Evolutionary conservation across 2,329 filamentous ascomycete species (phyloP), one percentile per base, ranked within the genome.

Genomic region (Sporothrix inflata): DNA sequence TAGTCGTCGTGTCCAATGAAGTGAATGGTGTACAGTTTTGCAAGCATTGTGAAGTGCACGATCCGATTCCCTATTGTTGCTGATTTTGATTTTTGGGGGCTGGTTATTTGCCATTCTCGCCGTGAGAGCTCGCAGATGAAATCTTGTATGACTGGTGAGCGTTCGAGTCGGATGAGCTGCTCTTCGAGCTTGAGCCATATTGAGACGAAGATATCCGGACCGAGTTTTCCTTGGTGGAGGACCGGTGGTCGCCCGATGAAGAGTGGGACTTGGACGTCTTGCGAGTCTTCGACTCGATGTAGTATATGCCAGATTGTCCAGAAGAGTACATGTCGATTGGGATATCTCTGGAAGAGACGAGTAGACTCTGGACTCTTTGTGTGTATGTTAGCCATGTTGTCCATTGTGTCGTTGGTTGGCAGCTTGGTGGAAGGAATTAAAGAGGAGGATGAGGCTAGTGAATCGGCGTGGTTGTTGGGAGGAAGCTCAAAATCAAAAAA

Each of bases 61-160:
- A n/a, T 8, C 34, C 55, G 30, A 38, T 16, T n/a, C 12, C 55
- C 7, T 21, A 4, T 21, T 21, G 19, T 38, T 14, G 27, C 5
- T 27, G 14, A 49, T 53, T 9, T 27, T 12, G 30, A 1, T 42
- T 42, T 42, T 21, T 14, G 3, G 38, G 12, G 12, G 14, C 3
- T 19, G 21, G 21, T 38, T 11, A 65, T 8, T 19, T 42, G 60
- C 60, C 38, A 65, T 65, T 65, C 34, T 65, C 60, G 12, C 60
- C 14, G 5, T 4, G 9, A 14, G 60, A 45, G 38, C 38, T 45
- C 1, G 24, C 53, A 57, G 60, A 65, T 19, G n/a, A 45, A 19
- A 38, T 4, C 30, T 27, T 65, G 60, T 45, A n/a, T 42, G 60
- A 63, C 38, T 65, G 45, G 60, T 65, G 60, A 21, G 38, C 38